Evolutionary conservation across 805 yeast genomes (phyloP).

Genomic region (Suhomyces faveliae): DNA sequence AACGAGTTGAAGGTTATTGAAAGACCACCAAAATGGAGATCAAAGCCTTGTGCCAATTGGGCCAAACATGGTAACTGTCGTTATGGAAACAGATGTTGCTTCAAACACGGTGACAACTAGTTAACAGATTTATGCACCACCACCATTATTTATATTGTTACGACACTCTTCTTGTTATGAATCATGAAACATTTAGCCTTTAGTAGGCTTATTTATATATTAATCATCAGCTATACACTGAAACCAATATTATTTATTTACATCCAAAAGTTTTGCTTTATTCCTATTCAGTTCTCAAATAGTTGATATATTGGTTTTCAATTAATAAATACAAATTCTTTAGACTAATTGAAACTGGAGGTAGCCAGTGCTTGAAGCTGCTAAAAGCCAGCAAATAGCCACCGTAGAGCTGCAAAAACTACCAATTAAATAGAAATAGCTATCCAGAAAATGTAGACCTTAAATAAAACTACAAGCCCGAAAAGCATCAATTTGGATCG

Average conservation of each 20-base stretch:
- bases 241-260: not conserved
- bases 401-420: too few species aligned
- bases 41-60: conserved; percentile 92
- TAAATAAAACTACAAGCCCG: too few species aligned
- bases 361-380: too few species aligned
- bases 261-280: not conserved
- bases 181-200: conserved; percentile 3
- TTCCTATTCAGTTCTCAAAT: not conserved
- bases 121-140: not conserved
- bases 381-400: too few species aligned
- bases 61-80: conserved; percentile 75
- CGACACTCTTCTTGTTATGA: not conserved
- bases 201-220: conserved; percentile 1
- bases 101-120: conserved; percentile 65
- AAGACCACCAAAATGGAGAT: conserved; percentile 81
- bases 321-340: not conserved
- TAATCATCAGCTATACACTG: not conserved
- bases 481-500: too few species aligned
- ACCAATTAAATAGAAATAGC: too few species aligned
- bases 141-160: not conserved
- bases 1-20: conserved; percentile 70
- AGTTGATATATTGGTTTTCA: not conserved
- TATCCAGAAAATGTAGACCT: too few species aligned
- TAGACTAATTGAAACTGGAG: too few species aligned
- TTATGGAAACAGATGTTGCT: conserved; percentile 89